phyloP scores from a whole-genome alignment of 208 protist genomes.

The Leishmania turanica region DNA sequence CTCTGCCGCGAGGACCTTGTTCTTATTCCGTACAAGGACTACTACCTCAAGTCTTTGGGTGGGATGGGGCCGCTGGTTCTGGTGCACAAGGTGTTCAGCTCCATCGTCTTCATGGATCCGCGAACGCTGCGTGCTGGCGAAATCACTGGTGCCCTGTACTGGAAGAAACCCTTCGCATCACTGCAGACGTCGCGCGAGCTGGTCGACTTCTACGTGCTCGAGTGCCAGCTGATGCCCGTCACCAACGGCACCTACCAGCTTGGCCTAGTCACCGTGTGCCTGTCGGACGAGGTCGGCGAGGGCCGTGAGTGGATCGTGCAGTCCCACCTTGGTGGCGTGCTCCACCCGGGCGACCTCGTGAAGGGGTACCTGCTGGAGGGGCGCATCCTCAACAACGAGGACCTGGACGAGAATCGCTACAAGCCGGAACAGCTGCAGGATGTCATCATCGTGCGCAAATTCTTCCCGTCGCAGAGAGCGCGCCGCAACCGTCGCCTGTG shows the following conservation, averaged over 20 bases:
- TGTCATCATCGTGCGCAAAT: slow-evolving; percentile 94
- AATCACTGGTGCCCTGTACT: slow-evolving; percentile 91
- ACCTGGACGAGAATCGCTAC: slow-evolving; percentile 78
- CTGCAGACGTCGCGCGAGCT: slow-evolving; percentile 87
- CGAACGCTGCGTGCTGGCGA: slow-evolving; percentile 94
- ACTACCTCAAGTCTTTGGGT: slow-evolving; percentile 76
- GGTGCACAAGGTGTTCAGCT: slow-evolving; percentile 94
- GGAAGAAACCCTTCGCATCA: slow-evolving; percentile 93
- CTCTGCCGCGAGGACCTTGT: slow-evolving; percentile 97
- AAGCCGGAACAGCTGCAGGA: slow-evolving; percentile 84
- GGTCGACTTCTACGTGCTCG: slow-evolving; percentile 96
- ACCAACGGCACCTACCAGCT: slow-evolving; percentile 91
- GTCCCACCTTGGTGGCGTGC: slow-evolving; percentile 94
- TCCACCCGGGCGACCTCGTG: slow-evolving; percentile 95
- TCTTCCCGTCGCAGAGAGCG: slow-evolving; percentile 84
- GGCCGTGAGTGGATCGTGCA: slow-evolving; percentile 94
- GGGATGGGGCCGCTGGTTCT: slow-evolving; percentile 95
- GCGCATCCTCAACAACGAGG: slow-evolving; percentile 92
- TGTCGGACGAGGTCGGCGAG: slow-evolving; percentile 94
- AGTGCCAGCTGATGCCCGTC: slow-evolving; percentile 82
- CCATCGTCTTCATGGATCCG: slow-evolving; percentile 97
- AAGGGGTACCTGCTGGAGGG: slow-evolving; percentile 94
- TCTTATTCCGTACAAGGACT: slow-evolving; percentile 91
- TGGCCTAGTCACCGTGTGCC: slow-evolving; percentile 95
- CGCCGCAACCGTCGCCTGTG: slow-evolving; percentile 71